Evolutionary conservation across 2,329 filamentous ascomycete genomes (phyloP).

Genomic region (Thelonectria blattea): DNA sequence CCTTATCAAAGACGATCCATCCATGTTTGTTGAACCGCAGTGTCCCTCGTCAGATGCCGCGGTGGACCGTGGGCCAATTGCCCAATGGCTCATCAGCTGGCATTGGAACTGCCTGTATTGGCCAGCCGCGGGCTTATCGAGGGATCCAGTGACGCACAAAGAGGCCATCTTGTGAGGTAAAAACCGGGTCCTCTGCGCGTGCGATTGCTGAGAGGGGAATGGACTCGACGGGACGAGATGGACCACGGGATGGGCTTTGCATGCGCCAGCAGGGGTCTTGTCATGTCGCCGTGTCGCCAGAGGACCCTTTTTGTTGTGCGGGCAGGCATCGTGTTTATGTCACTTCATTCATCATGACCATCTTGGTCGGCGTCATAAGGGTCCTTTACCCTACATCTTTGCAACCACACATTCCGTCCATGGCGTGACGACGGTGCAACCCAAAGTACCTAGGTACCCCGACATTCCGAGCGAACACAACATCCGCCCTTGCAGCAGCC

Average conservation of each 20-base stretch:
- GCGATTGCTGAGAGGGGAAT: not conserved
- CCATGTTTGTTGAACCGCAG: not conserved
- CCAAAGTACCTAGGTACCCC: not conserved
- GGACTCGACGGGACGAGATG: not conserved
- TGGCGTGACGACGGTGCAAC: too few relatives aligned
- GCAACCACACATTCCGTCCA: too few relatives aligned
- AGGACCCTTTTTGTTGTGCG: not conserved
- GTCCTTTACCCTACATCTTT: not conserved
- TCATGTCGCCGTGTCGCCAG: not conserved
- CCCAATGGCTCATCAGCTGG: not conserved
- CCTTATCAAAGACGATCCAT: constrained; percentile 26
- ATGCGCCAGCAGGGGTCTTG: not conserved
- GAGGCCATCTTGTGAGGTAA: constrained; percentile 36
- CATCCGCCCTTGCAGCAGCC: too few relatives aligned
- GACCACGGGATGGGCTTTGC: not conserved
- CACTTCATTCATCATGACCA: too few relatives aligned
- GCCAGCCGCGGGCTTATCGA: constrained; percentile 35
- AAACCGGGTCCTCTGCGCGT: constrained; percentile 27
- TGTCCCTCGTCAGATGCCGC: not conserved
- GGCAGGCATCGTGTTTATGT: not conserved
- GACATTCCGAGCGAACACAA: too few relatives aligned
- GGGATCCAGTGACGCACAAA: constrained; percentile 30
- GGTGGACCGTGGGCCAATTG: not conserved
- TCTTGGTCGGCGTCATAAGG: not conserved
- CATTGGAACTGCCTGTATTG: constrained; percentile 32